Evolutionary conservation across 306 rosid species (phyloP).

Genomic region (Echinosophora koreensis): DNA sequence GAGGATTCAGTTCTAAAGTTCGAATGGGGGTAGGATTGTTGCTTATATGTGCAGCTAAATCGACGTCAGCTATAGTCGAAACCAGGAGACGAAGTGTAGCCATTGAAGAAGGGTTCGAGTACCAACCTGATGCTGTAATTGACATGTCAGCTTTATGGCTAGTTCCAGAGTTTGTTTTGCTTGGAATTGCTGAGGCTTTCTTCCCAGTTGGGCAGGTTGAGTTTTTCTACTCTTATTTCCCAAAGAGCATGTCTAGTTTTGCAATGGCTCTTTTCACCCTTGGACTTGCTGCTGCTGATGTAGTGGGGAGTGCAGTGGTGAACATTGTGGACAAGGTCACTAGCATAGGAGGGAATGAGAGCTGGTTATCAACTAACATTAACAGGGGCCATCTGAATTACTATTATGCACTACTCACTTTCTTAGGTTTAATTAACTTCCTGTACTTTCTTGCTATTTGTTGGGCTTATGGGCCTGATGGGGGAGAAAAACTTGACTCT

Average conservation of each 20-base stretch:
- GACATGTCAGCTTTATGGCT: slow-evolving; percentile 60
- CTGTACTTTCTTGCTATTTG: slow-evolving; percentile 54
- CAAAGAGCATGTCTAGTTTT: slow-evolving; percentile 59
- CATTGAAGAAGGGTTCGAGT: slow-evolving; percentile 44
- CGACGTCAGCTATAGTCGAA: slow-evolving; percentile 44
- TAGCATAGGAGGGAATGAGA: slow-evolving; percentile 49
- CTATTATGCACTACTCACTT: slow-evolving; percentile 48
- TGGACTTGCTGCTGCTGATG: slow-evolving; percentile 46
- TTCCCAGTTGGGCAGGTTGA: slow-evolving; percentile 55
- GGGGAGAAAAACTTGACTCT: slow-evolving; percentile 25
- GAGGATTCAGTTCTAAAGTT: slow-evolving; percentile 46
- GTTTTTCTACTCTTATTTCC: slow-evolving; percentile 51
- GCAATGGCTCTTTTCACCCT: slow-evolving; percentile 57
- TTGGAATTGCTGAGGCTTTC: slow-evolving; percentile 54
- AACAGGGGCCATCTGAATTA: slow-evolving; percentile 58
- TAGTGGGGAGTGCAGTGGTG: slow-evolving; percentile 44
- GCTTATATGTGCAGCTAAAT: slow-evolving; percentile 36
- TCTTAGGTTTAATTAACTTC: slow-evolving; percentile 48
- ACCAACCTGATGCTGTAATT: slow-evolving; percentile 42
- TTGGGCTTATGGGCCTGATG: slow-evolving; percentile 49
- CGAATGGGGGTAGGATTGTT: slow-evolving; percentile 52
- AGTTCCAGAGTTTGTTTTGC: slow-evolving; percentile 47
- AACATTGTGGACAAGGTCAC: slow-evolving; percentile 49
- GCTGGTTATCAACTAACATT: slow-evolving; percentile 65
- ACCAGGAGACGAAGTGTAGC: slow-evolving; percentile 44